Percentiles rank a stretch among this genome's conserved stretches.
Conservation (phyloP, 306 rosid genomes). For the Betula pendula region DNA sequence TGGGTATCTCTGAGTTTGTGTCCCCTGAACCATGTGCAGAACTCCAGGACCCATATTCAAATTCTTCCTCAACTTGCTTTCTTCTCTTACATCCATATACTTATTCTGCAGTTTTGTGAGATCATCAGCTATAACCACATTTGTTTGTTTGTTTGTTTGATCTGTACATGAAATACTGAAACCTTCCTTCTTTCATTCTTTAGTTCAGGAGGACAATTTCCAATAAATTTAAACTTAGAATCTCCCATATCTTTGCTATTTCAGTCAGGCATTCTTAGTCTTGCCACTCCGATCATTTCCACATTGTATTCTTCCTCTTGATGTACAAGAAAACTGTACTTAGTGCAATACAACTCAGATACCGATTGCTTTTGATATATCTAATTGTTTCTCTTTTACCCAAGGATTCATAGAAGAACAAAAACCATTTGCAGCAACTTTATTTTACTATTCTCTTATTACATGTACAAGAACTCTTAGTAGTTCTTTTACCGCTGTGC, state of each 20-base stretch:
- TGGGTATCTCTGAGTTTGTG: constrained; percentile 41
- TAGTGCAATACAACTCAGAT: constrained; percentile 31
- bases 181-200: constrained; percentile 34
- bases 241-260: constrained; percentile 26
- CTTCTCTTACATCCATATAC: constrained; percentile 17
- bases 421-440: too few species aligned
- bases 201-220: constrained; percentile 40
- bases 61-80: constrained; percentile 35
- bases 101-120: constrained; percentile 37
- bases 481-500: too few species aligned
- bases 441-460: too few species aligned
- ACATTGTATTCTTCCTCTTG: constrained; percentile 35
- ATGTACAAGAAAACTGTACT: constrained; percentile 10
- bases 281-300: constrained; percentile 21
- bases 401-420: too few species aligned
- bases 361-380: constrained; percentile 11
- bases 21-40: constrained; percentile 49
- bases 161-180: constrained; percentile 48
- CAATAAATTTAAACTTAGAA: constrained; percentile 35
- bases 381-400: not conserved
- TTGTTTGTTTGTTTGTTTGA: constrained; percentile 35
- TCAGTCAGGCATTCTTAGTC: constrained; percentile 32
- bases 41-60: constrained; percentile 32
- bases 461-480: too few species aligned
- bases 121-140: constrained; percentile 15